Percentiles rank a stretch among this genome's conserved stretches.
These are phyloP conservation scores for Penicillium rolfsii DNA, from an alignment of 2,329 filamentous ascomycete species.

Conservation along the genomic window DNA sequence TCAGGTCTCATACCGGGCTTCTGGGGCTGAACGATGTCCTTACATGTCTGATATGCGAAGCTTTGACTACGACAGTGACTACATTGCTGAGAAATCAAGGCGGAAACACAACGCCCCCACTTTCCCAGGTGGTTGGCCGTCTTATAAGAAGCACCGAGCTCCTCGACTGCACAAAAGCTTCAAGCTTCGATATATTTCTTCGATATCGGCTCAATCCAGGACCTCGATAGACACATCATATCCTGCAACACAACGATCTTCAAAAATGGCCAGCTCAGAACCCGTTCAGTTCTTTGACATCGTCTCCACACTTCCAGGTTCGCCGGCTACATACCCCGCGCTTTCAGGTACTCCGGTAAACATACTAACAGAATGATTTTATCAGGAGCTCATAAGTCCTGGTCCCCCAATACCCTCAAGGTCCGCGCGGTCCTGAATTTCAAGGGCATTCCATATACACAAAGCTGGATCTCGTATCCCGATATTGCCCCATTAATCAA, in stretches of 20 bases:
- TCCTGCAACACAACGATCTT: background rate
- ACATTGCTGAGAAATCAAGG: slow-evolving; percentile 15
- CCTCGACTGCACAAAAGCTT: background rate
- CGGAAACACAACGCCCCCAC: slow-evolving; percentile 4
- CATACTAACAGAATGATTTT: slow-evolving; percentile 3
- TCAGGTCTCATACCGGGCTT: background rate
- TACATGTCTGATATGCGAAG: background rate
- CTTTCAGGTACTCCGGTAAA: background rate
- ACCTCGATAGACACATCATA: background rate
- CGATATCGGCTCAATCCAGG: background rate
- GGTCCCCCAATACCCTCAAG: slow-evolving; percentile 35
- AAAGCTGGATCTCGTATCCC: slow-evolving; percentile 32
- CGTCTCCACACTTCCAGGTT: slow-evolving; percentile 34
- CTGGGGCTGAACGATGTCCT: too few relatives aligned
- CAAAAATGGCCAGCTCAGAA: slow-evolving; percentile 27
- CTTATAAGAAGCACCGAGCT: slow-evolving; percentile 1
- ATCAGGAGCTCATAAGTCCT: slow-evolving; percentile 35
- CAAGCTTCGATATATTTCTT: background rate
- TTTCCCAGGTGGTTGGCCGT: background rate
- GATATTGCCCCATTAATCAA: slow-evolving; percentile 35
- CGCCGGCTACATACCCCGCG: background rate
- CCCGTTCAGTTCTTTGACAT: slow-evolving; percentile 44
- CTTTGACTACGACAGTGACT: background rate
- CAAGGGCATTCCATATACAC: slow-evolving; percentile 35
- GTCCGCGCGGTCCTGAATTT: slow-evolving; percentile 32